These are phyloP conservation scores for Xerocomellus amylosporus DNA, from an alignment of 768 basidiomycete species.

Conservation along the genomic window DNA sequence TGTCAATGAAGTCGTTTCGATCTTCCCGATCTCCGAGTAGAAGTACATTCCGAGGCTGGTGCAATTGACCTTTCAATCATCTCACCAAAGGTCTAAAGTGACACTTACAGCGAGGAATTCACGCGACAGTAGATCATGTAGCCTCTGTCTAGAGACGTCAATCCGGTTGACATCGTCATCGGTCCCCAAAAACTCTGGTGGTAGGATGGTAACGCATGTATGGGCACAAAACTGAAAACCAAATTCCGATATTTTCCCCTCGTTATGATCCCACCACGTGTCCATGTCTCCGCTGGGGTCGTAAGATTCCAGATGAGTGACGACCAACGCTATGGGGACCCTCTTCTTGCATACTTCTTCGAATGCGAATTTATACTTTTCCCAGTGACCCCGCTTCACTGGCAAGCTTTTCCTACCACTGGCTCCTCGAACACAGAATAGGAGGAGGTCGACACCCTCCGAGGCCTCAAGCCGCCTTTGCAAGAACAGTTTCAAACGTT, in stretches of 20 bases:
- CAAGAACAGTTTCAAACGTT: constrained; percentile 27
- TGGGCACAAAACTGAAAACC: constrained; percentile 34
- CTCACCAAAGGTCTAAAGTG: neutral
- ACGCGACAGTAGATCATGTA: constrained; percentile 8
- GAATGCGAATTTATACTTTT: constrained; percentile 24
- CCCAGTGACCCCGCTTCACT: constrained; percentile 15
- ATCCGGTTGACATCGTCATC: constrained; percentile 6
- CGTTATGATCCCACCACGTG: constrained; percentile 37
- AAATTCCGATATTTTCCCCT: constrained; percentile 22
- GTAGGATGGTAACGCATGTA: constrained; percentile 36
- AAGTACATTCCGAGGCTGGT: constrained; percentile 21
- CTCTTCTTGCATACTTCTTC: constrained; percentile 25
- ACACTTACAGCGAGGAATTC: constrained; percentile 14
- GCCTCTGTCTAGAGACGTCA: constrained; percentile 8
- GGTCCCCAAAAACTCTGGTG: neutral
- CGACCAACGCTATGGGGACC: constrained; percentile 25
- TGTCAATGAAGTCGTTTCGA: constrained; percentile 13
- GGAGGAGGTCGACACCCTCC: constrained; percentile 26
- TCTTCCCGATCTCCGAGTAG: constrained; percentile 16
- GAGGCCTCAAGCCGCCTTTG: constrained; percentile 12
- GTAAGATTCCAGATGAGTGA: constrained; percentile 29
- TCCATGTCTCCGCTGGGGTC: constrained; percentile 28
- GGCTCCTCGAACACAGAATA: constrained; percentile 30
- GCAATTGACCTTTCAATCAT: neutral
- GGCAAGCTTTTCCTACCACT: constrained; percentile 10